phyloP scores from a whole-genome alignment of 2,329 filamentous ascomycete genomes.

The Reticulascus tulasneorum region DNA sequence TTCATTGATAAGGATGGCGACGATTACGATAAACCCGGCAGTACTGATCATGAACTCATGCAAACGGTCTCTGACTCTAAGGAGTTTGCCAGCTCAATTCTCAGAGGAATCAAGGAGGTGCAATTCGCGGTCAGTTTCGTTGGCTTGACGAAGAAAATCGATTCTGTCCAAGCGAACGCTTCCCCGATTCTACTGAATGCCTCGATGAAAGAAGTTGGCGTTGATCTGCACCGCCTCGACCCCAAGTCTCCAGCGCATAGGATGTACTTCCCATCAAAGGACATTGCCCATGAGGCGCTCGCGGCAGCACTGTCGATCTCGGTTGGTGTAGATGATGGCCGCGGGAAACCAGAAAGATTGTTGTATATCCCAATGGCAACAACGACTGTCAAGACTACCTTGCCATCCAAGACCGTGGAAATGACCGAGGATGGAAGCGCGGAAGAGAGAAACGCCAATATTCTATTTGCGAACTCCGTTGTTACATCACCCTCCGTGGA shows the following conservation, averaged over 20 bases:
- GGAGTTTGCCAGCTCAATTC: constrained; percentile 83
- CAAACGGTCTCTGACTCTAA: constrained; percentile 87
- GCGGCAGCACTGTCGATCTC: constrained; percentile 90
- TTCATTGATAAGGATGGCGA: constrained; percentile 70
- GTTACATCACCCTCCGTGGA: constrained; percentile 94
- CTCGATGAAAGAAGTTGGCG: constrained; percentile 92
- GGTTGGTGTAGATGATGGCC: constrained; percentile 86
- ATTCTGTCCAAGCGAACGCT: constrained; percentile 61
- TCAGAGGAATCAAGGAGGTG: constrained; percentile 91
- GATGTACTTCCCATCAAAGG: constrained; percentile 94
- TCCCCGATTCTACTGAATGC: constrained; percentile 77
- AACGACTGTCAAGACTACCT: constrained; percentile 86
- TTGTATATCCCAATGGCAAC: constrained; percentile 97
- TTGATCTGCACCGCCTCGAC: constrained; percentile 89
- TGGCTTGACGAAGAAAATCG: constrained; percentile 76
- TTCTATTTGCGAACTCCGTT: constrained; percentile 92
- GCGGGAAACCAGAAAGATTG: constrained; percentile 78
- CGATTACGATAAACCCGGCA: constrained; percentile 68
- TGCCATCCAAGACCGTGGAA: constrained; percentile 91
- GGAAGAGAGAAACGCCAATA: constrained; percentile 89
- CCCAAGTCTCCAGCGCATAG: constrained; percentile 90
- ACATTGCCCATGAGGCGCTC: constrained; percentile 91
- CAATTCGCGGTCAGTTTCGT: constrained; percentile 93
- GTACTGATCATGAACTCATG: constrained; percentile 62
- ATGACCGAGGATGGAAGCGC: constrained; percentile 68